These are phyloP conservation scores for Metschnikowia lochheadii DNA, from an alignment of 805 yeast species.

Conservation along the genomic window DNA sequence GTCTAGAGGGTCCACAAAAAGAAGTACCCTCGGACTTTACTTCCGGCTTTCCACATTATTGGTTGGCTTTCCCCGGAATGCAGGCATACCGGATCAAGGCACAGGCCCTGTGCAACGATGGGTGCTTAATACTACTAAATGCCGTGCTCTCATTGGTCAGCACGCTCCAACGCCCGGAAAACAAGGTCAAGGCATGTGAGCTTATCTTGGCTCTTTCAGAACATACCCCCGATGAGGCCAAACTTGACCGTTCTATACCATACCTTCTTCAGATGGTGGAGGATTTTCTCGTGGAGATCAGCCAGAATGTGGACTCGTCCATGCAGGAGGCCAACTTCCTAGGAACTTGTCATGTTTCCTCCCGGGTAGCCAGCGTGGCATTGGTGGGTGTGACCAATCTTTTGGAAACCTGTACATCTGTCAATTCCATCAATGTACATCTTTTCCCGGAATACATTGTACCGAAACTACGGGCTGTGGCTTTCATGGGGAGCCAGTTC, in stretches of 20 bases:
- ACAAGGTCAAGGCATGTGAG: constrained; percentile 69
- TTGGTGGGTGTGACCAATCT: constrained; percentile 64
- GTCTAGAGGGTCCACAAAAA: no score
- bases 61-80: constrained; percentile 51
- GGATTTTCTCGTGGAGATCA: constrained; percentile 36
- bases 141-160: constrained; percentile 57
- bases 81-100: constrained; percentile 41
- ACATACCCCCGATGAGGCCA: constrained; percentile 73
- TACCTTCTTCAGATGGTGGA: constrained; percentile 69
- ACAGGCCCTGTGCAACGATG: constrained; percentile 12
- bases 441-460: constrained; percentile 78
- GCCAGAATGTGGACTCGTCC: background rate
- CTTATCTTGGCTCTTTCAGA: constrained; percentile 73
- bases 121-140: constrained; percentile 48
- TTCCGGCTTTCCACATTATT: constrained; percentile 23
- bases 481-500: constrained; percentile 26
- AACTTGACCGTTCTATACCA: constrained; percentile 82
- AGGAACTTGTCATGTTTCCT: constrained; percentile 29
- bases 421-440: constrained; percentile 71
- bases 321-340: constrained; percentile 4
- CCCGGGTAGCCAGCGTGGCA: constrained; percentile 64
- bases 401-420: constrained; percentile 53
- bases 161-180: constrained; percentile 55
- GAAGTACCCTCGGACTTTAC: background rate
- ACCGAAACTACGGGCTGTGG: constrained; percentile 51